Base-by-base conservation (phyloP, 2,329 filamentous ascomycete species). In the Didymella pinodella region DNA sequence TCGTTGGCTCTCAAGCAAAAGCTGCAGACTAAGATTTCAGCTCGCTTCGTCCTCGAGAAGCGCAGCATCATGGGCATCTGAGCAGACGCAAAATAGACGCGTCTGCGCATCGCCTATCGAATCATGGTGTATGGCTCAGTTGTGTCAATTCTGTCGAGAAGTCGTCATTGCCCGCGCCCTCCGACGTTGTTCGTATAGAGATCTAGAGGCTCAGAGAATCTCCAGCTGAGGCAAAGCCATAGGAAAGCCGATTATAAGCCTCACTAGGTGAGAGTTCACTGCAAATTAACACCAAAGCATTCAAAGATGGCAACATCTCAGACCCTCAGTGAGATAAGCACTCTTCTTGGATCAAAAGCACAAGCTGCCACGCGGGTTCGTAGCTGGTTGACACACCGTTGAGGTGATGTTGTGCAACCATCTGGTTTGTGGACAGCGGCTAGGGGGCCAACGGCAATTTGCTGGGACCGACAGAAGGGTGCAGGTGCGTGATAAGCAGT, bases 361-460 rank as follows among this genome's bases (percentile, higher is more conserved):
- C 14, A 41, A 12, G 11, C 3, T 22, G 50, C 41, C 41, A 31
- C 20, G 40, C 32, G 38, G 20, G 18, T 29, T 40, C 10, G 34
- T 14, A 44, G 48, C 18, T n/a, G 32, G 32, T 16, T 29, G 38
- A 29, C 36, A 48, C 36, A 46, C 43, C 28, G 22, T 52, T 52
- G 22, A 38, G 38, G 29, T 16, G 40, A 36, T 34, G 48, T n/a
- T 25, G 34, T 57, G 44, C 31, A 18, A 53, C 45, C 22, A n/a
- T 34, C 4, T 6, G 36, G 25, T 22, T 46, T 18, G 5, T 16
- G 31, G 31, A 32, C 31, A 46, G 54, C 36, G 36, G 44, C 48
- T 44, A 53, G 36, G 14, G 22, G 29, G 22, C 45, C 43, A 48
- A 38, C 29, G 2, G 26, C 14, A 44, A 25, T 43, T 48, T 22